Conservation (phyloP, 768 basidiomycete species). For the Russula emetica region DNA sequence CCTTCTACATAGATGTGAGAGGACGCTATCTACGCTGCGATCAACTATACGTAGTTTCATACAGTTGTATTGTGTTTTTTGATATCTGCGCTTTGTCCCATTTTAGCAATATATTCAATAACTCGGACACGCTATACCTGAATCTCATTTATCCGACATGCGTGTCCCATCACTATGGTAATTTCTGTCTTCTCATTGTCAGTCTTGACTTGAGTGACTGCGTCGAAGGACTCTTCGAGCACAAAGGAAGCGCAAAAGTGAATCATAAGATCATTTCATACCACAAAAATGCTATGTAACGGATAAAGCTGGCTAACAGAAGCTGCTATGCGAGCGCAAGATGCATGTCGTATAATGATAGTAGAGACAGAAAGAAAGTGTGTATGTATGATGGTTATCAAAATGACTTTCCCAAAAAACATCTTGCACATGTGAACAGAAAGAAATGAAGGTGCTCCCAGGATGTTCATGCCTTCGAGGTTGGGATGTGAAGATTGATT, state of each 20-base stretch:
- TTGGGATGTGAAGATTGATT: slow-evolving; percentile 84
- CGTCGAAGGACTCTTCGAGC: background rate
- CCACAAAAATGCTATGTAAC: slow-evolving; percentile 11
- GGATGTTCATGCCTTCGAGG: slow-evolving; percentile 60
- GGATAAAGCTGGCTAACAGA: slow-evolving; percentile 7
- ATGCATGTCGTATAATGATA: slow-evolving; percentile 29
- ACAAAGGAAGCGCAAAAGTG: background rate
- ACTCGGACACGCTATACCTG: background rate
- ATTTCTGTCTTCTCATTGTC: background rate
- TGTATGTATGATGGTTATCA: slow-evolving; percentile 17
- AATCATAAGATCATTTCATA: slow-evolving; percentile 10
- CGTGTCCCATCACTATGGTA: background rate
- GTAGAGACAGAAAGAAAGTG: slow-evolving; percentile 13
- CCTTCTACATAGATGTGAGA: slow-evolving; percentile 17
- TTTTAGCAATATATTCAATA: background rate
- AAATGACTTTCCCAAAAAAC: slow-evolving; percentile 20
- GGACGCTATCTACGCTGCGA: background rate
- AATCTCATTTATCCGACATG: background rate
- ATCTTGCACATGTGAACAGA: slow-evolving; percentile 28
- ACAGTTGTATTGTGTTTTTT: no score
- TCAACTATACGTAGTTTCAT: background rate
- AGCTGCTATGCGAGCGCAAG: slow-evolving; percentile 23
- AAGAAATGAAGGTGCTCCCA: slow-evolving; percentile 19
- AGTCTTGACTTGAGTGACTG: background rate
- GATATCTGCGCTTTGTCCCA: background rate